Evolutionary conservation across 352 stramenopile species (phyloP).

Genomic region (Blastocystis hominis): DNA sequence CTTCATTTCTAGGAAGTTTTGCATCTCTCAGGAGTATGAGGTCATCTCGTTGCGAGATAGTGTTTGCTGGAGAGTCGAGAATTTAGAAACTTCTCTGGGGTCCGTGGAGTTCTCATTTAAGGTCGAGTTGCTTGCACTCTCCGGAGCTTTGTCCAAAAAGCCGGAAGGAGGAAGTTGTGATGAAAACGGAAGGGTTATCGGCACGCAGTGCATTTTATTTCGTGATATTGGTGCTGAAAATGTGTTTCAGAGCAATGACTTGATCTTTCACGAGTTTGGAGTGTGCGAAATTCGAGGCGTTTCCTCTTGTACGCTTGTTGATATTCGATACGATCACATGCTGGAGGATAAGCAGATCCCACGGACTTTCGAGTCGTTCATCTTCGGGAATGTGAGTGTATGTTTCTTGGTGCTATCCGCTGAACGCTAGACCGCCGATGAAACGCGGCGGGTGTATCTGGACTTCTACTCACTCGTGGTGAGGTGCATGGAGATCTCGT

Average conservation of each 20-base stretch:
- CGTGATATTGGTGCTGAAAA: constrained; percentile 1
- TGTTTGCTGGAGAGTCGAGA: constrained; percentile 34
- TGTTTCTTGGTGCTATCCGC: too few relatives aligned
- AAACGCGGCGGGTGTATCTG: background rate
- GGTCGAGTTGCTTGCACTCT: background rate
- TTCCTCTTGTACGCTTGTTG: constrained; percentile 5
- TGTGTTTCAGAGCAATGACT: background rate
- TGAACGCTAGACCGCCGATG: constrained; percentile 12
- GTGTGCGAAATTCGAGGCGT: constrained; percentile 4
- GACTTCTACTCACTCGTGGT: constrained; percentile 21
- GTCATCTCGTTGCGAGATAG: constrained; percentile 17
- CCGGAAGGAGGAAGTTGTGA: background rate
- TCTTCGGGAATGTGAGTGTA: constrained; percentile 5
- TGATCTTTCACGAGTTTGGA: constrained; percentile 19
- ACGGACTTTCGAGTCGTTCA: background rate
- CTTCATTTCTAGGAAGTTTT: constrained; percentile 21
- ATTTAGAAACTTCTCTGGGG: constrained; percentile 8
- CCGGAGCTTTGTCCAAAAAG: background rate
- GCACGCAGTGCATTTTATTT: constrained; percentile 5
- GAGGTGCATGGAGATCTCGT: constrained; percentile 40
- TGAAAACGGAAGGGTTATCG: background rate
- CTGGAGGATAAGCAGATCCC: background rate
- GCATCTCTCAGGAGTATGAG: constrained; percentile 1
- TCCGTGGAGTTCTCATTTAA: constrained; percentile 15
- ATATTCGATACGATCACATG: constrained; percentile 30